Conservation (phyloP, 331 rosid genomes). For the Rosa hybrid region DNA sequence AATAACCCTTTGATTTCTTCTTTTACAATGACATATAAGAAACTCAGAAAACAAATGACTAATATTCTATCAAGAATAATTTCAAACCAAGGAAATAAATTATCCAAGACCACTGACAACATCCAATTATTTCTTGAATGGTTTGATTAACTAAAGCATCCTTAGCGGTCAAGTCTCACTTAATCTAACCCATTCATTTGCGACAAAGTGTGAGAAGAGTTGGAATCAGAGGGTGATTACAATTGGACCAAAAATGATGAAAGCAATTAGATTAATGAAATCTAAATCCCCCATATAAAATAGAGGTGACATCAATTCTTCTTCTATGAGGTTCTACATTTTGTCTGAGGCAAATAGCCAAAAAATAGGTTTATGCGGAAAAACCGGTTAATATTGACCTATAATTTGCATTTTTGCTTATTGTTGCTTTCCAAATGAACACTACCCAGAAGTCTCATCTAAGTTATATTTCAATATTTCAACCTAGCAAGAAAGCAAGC, state of each 20-base stretch:
- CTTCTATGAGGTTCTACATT: neutral
- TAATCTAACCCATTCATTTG: neutral
- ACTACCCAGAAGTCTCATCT: neutral
- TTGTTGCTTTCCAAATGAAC: conserved; percentile 41
- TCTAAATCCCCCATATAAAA: neutral
- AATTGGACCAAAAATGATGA: neutral
- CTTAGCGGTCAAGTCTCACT: neutral
- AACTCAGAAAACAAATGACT: neutral
- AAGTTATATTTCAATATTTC: neutral
- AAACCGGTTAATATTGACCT: conserved; percentile 26
- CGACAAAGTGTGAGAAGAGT: neutral
- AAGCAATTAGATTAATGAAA: neutral
- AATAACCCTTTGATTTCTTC: neutral
- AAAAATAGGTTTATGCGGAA: conserved; percentile 32
- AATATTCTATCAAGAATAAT: neutral
- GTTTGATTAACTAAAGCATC: neutral
- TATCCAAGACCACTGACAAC: neutral
- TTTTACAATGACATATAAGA: neutral
- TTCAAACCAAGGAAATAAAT: neutral
- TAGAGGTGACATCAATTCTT: neutral
- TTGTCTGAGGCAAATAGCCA: neutral
- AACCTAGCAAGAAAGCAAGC: neutral
- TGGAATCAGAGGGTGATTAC: neutral
- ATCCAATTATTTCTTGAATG: neutral
- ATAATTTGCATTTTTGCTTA: conserved; percentile 18